These are phyloP conservation scores for Colletotrichum brevisporum DNA, from an alignment of 2,329 filamentous ascomycete genomes.

Conservation along the genomic window DNA sequence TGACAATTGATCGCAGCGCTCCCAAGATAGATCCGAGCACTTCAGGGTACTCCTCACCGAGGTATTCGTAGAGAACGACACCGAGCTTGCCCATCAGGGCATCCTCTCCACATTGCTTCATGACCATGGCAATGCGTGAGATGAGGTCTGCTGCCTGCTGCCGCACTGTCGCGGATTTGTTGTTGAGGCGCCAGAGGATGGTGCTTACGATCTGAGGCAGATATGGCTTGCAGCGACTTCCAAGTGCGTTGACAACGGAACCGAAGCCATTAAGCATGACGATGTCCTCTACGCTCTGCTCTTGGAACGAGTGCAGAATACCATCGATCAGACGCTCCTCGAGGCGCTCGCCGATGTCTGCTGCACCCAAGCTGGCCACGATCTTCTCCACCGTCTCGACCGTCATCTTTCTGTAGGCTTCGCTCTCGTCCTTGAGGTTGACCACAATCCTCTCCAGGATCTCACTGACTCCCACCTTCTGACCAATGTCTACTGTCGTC, in stretches of 20 bases:
- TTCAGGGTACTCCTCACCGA: slow-evolving; percentile 98
- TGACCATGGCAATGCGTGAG: slow-evolving; percentile 96
- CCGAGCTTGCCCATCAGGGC: slow-evolving; percentile 95
- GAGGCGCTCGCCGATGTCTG: slow-evolving; percentile 91
- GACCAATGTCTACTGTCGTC: slow-evolving; percentile 95
- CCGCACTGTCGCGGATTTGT: slow-evolving; percentile 96
- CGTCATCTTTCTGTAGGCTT: slow-evolving; percentile 99
- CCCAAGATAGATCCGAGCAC: slow-evolving; percentile 97
- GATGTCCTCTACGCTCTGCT: slow-evolving; percentile 96
- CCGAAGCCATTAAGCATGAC: slow-evolving; percentile 98
- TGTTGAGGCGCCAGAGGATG: slow-evolving; percentile 96
- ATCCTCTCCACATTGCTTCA: slow-evolving; percentile 99
- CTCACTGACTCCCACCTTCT: slow-evolving; percentile 97
- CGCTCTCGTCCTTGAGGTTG: slow-evolving; percentile 98
- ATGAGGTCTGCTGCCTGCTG: slow-evolving; percentile 98
- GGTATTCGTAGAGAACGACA: slow-evolving; percentile 95
- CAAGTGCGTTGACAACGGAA: slow-evolving; percentile 95
- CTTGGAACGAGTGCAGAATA: slow-evolving; percentile 96
- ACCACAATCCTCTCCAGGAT: slow-evolving; percentile 93
- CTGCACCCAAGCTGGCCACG: slow-evolving; percentile 91
- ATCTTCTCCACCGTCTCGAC: slow-evolving; percentile 98
- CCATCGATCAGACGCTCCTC: slow-evolving; percentile 96
- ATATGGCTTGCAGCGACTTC: slow-evolving; percentile 94
- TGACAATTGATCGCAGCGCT: slow-evolving; percentile 94
- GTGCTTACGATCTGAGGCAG: slow-evolving; percentile 97